phyloP scores from a whole-genome alignment of 2,329 filamentous ascomycete genomes.

The Paecilomyces sp. region DNA sequence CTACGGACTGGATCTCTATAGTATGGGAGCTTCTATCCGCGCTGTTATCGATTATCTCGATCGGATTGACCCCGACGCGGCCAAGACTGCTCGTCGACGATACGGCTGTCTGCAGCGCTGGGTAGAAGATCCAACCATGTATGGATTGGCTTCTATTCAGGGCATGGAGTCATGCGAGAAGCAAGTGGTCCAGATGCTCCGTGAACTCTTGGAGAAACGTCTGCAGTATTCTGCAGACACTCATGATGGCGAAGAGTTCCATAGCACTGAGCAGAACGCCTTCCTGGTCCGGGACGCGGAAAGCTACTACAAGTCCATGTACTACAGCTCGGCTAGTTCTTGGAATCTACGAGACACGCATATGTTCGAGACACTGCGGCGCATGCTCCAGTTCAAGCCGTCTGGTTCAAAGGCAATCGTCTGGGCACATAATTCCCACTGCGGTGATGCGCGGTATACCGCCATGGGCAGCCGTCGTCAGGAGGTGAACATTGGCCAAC shows the following conservation, averaged over 20 bases:
- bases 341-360: slow-evolving; percentile 48
- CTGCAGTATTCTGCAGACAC: slow-evolving; percentile 31
- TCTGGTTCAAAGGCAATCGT: slow-evolving; percentile 40
- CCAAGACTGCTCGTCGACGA: slow-evolving; percentile 35
- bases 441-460: slow-evolving; percentile 48
- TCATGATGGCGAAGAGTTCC: slow-evolving; percentile 41
- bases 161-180: slow-evolving; percentile 41
- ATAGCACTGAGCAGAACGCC: slow-evolving; percentile 46
- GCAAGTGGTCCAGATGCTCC: slow-evolving; percentile 40
- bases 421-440: slow-evolving; percentile 49
- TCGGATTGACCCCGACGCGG: slow-evolving; percentile 36
- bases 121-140: slow-evolving; percentile 43
- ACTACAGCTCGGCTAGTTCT: slow-evolving; percentile 40
- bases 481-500: slow-evolving; percentile 48
- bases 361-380: slow-evolving; percentile 44
- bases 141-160: slow-evolving; percentile 38
- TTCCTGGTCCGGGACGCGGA: slow-evolving; percentile 44
- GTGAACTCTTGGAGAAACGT: slow-evolving; percentile 36
- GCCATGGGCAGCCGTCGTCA: slow-evolving; percentile 39
- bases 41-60: slow-evolving; percentile 46
- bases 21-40: slow-evolving; percentile 40
- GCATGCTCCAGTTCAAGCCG: slow-evolving; percentile 36
- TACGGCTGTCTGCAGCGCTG: slow-evolving; percentile 44
- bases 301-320: slow-evolving; percentile 48
- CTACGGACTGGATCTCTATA: slow-evolving; percentile 48